phyloP scores from a whole-genome alignment of 495 filamentous ascomycete species.

The Xylaria longipes region DNA sequence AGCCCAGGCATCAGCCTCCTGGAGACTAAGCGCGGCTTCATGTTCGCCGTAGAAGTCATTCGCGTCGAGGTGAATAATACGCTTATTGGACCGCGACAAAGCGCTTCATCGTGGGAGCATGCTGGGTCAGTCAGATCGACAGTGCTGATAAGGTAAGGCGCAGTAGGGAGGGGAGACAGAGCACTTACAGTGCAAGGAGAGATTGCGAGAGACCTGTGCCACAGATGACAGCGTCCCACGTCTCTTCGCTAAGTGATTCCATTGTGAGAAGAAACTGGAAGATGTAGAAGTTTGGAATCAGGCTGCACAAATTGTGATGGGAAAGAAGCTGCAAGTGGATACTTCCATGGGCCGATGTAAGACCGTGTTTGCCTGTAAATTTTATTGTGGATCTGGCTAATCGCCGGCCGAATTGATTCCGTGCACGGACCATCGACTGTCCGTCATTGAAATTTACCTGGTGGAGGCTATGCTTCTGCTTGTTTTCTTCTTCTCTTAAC shows the following conservation, averaged over 20 bases:
- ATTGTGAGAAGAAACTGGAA: slow-evolving; percentile 56
- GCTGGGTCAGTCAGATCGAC: slow-evolving; percentile 70
- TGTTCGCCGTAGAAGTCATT: slow-evolving; percentile 87
- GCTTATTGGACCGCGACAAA: slow-evolving; percentile 89
- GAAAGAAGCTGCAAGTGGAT: slow-evolving; percentile 37
- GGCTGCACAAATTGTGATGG: slow-evolving; percentile 45
- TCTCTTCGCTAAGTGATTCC: slow-evolving; percentile 79
- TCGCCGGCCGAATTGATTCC: not conserved
- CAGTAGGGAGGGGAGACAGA: slow-evolving; percentile 28
- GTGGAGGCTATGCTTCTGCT: slow-evolving; percentile 24
- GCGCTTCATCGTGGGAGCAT: slow-evolving; percentile 68
- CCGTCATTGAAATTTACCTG: not conserved
- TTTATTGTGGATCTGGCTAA: slow-evolving; percentile 13
- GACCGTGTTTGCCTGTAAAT: slow-evolving; percentile 8
- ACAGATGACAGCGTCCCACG: slow-evolving; percentile 90
- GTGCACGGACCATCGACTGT: slow-evolving; percentile 5
- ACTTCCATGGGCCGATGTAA: slow-evolving; percentile 31
- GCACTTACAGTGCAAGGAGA: slow-evolving; percentile 85
- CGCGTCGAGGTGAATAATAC: slow-evolving; percentile 86
- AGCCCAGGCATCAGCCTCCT: slow-evolving; percentile 82
- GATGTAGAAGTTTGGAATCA: slow-evolving; percentile 21
- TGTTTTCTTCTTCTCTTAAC: slow-evolving; percentile 44
- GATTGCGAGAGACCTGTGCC: slow-evolving; percentile 92
- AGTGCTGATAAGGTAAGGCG: slow-evolving; percentile 23
- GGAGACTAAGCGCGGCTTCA: slow-evolving; percentile 86